Conservation (phyloP, 2,329 filamentous ascomycete species). For the Penicillium freii region DNA sequence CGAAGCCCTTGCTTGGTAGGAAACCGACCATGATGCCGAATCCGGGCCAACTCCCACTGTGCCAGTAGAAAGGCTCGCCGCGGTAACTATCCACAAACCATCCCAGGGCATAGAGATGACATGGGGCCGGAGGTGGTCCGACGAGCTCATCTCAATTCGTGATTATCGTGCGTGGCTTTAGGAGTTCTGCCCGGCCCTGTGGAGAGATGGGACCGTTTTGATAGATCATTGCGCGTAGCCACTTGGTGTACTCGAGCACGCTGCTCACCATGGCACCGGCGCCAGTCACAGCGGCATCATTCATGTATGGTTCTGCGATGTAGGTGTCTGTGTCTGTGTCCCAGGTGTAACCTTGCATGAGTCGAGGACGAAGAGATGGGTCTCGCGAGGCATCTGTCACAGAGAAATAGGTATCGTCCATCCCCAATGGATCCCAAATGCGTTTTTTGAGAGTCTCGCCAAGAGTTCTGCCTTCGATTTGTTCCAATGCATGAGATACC, state of each 20-base stretch:
- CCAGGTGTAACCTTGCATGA: slow-evolving; percentile 25
- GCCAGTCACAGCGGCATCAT: not conserved
- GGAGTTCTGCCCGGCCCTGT: no score
- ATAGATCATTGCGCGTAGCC: no score
- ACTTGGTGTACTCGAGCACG: no score
- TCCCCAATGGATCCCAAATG: no score
- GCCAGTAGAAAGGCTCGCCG: slow-evolving; percentile 22
- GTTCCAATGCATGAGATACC: no score
- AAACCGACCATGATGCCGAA: slow-evolving; percentile 26
- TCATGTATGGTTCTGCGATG: slow-evolving; percentile 14
- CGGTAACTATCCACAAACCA: slow-evolving; percentile 26
- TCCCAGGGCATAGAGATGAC: slow-evolving; percentile 17
- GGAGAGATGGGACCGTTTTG: no score
- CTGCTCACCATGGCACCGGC: no score
- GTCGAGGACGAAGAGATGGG: slow-evolving; percentile 1
- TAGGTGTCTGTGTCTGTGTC: slow-evolving; percentile 12
- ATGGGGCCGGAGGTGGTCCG: slow-evolving; percentile 3
- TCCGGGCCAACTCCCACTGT: slow-evolving; percentile 24
- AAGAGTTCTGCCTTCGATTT: no score
- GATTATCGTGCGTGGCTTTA: slow-evolving; percentile 13
- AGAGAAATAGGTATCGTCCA: slow-evolving; percentile 20
- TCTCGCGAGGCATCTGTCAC: slow-evolving; percentile 12
- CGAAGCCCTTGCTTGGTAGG: slow-evolving; percentile 22
- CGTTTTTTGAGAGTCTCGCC: no score
- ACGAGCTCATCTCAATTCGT: slow-evolving; percentile 4